Evolutionary conservation across 2,329 filamentous ascomycete genomes (phyloP).

Genomic region (Neonectria faginata): DNA sequence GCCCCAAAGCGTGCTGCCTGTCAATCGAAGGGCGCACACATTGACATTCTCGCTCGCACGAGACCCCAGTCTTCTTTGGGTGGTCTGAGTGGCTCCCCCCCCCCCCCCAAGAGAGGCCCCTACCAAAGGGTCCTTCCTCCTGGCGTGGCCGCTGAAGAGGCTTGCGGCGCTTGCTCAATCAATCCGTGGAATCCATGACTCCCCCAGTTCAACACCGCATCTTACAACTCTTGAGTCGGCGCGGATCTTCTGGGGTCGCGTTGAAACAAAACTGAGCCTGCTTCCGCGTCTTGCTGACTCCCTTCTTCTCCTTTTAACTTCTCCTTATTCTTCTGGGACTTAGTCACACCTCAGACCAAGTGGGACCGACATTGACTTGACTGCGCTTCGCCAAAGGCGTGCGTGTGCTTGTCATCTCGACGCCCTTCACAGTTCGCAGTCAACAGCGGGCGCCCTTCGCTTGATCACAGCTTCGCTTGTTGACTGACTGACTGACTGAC

Average conservation of each 20-base stretch:
- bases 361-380: constrained; percentile 2
- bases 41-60: constrained; percentile 44
- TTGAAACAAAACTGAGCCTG: constrained; percentile 45
- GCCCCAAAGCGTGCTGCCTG: constrained; percentile 36
- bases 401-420: constrained; percentile 15
- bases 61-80: constrained; percentile 35
- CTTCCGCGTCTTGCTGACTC: constrained; percentile 21
- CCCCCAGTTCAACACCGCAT: constrained; percentile 24
- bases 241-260: constrained; percentile 20
- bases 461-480: constrained; percentile 25
- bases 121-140: not conserved
- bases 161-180: not conserved
- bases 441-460: constrained; percentile 36
- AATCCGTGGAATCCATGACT: constrained; percentile 31
- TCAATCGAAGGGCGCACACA: constrained; percentile 47
- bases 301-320: constrained; percentile 21
- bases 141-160: constrained; percentile 2
- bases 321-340: constrained; percentile 20
- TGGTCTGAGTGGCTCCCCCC: constrained; percentile 4
- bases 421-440: constrained; percentile 7
- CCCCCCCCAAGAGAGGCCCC: not conserved
- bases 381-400: constrained; percentile 10
- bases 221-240: constrained; percentile 19
- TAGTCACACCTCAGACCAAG: constrained; percentile 8
- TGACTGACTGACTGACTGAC: not conserved